phyloP scores from a whole-genome alignment of 129 eudicot species.

The Chrysanthemum lavandulifolium region DNA sequence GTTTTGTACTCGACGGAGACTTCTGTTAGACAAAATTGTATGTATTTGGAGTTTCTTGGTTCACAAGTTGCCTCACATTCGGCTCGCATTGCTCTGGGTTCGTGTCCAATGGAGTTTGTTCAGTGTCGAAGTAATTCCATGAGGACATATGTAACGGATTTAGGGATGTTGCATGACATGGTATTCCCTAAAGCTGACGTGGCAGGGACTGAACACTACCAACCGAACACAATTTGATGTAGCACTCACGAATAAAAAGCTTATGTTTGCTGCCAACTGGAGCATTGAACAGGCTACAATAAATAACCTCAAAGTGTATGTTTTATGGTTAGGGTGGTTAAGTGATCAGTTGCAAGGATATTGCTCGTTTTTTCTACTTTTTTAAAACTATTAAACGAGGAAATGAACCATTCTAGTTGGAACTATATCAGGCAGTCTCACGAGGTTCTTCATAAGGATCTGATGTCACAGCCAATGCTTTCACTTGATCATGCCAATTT shows the following conservation, averaged over 20 bases:
- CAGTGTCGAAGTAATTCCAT: conserved; percentile 25
- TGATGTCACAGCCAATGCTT: conserved; percentile 46
- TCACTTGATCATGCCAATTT: conserved; percentile 48
- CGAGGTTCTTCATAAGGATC: conserved; percentile 29
- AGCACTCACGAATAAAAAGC: conserved; percentile 33
- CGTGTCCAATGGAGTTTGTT: conserved; percentile 18
- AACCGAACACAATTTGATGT: conserved; percentile 28
- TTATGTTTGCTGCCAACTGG: conserved; percentile 86
- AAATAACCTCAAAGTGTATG: conserved; percentile 53
- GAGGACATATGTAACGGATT: conserved; percentile 46
- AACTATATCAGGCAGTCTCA: conserved; percentile 32
- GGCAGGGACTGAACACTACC: conserved; percentile 6
- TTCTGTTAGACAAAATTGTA: conserved; percentile 63
- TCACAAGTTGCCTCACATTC: conserved; percentile 47
- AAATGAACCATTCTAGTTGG: conserved; percentile 79
- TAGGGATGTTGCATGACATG: conserved; percentile 38
- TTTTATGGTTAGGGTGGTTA: conserved; percentile 71
- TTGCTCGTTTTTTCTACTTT: conserved; percentile 46
- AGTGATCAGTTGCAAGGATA: conserved; percentile 46
- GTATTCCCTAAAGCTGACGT: conserved; percentile 46
- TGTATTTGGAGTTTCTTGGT: conserved; percentile 77
- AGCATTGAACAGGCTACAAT: conserved; percentile 73
- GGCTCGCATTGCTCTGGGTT: conserved; percentile 27
- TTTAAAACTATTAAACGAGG: conserved; percentile 42
- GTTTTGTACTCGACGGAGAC: conserved; percentile 65